These are phyloP conservation scores for Beauveria brongniartii DNA, from an alignment of 2,329 filamentous ascomycete species.

Conservation along the genomic window DNA sequence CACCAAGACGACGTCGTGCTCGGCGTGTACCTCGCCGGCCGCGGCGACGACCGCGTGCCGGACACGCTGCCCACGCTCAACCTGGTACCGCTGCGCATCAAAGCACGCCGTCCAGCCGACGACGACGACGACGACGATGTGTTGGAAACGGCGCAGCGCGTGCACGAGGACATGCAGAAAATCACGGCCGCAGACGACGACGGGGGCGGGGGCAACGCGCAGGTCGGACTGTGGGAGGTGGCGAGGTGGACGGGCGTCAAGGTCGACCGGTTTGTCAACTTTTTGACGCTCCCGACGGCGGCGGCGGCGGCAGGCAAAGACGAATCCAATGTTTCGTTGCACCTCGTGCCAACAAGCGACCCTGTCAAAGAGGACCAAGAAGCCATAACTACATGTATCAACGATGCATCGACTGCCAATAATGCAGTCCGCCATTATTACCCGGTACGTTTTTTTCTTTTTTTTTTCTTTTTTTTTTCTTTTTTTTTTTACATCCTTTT, in stretches of 20 bases:
- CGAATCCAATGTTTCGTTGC: neutral
- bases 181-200: conserved; percentile 39
- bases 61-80: conserved; percentile 64
- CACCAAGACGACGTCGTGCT: conserved; percentile 43
- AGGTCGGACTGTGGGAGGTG: conserved; percentile 63
- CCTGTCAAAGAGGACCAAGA: neutral
- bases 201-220: conserved; percentile 31
- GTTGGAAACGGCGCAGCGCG: conserved; percentile 42
- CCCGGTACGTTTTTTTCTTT: conserved; percentile 20
- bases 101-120: conserved; percentile 12
- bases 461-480: neutral
- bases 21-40: conserved; percentile 78
- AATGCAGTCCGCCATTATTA: conserved; percentile 19
- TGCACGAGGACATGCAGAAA: conserved; percentile 60
- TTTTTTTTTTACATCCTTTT: neutral
- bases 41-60: conserved; percentile 42
- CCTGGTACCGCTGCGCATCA: conserved; percentile 63
- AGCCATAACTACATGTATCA: neutral
- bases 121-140: conserved; percentile 22
- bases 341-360: neutral
- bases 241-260: conserved; percentile 63
- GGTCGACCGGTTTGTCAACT: conserved; percentile 74
- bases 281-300: conserved; percentile 47
- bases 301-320: neutral
- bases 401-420: conserved; percentile 11